Base-by-base conservation (phyloP, 176 grass and related monocot genomes). In the Zoysia pacifica region DNA sequence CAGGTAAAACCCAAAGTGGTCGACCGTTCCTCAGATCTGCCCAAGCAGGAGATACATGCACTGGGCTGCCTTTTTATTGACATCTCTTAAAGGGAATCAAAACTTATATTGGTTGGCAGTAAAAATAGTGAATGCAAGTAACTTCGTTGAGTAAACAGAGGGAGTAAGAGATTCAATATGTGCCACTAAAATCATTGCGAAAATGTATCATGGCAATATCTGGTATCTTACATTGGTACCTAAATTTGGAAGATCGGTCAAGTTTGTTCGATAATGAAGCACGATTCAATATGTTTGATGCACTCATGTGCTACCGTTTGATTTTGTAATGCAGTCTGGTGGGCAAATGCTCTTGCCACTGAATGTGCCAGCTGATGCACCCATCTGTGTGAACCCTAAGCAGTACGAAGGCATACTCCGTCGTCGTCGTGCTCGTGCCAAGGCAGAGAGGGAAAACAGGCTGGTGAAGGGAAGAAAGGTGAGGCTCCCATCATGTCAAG, bases 361-460 rank as follows among this genome's bases (percentile, higher is more conserved):
- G 79, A 90, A 87, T 67, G 81, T 87, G 11, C 37, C 90, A 63
- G 76, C 82, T 64, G 93, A 99, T 42, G 79, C 88, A n/a, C 93
- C 86, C 0, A 80, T 95, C 55, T 99, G 93, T 64, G 97, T 99
- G 69, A 99, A 99, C 11, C 86, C 93, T 8, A 99, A 96, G 77
- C 97, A 99, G 65, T 93, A 93, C 5, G 81, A 96, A 86, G 97
- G 93, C 39, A 99, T 99, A 64, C 85, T 99, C 49, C 93, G 92
- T 5, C 92, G 97, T 2, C 93, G 97, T 8, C 83, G 84, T 55
- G 97, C 97, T 85, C 97, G 97, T 5, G 93, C 93, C 69, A 99
- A 99, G 79, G 90, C 77, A 0, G 90, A 89, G 79, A 89, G 65
- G 28, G 72, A 82, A 18, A 88, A 91, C 28, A 93, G 81, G 58